A percentile compares a stretch with the other conserved stretches of the same genome.
These are phyloP conservation scores for Crithidia mellificae DNA, from an alignment of 208 protist genomes.

Conservation along the genomic window DNA sequence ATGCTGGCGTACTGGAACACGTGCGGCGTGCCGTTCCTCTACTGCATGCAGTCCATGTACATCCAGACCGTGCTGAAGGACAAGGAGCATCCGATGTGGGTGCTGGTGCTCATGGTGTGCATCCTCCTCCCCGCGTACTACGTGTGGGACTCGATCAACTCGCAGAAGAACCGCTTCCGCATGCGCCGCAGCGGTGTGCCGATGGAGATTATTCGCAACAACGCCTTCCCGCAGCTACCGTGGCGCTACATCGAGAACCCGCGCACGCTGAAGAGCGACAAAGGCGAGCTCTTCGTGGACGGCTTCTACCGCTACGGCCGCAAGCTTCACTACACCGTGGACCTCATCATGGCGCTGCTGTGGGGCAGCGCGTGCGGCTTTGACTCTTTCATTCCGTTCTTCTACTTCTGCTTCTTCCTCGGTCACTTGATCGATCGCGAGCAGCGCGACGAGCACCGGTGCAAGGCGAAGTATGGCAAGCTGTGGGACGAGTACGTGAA, in stretches of 20 bases:
- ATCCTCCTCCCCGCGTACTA: slow-evolving; percentile 87
- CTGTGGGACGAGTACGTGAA: slow-evolving; percentile 95
- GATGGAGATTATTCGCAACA: slow-evolving; percentile 64
- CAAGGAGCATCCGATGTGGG: slow-evolving; percentile 51
- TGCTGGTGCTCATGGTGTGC: slow-evolving; percentile 74
- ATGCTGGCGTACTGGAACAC: slow-evolving; percentile 97
- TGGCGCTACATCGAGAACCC: slow-evolving; percentile 92
- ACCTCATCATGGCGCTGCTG: slow-evolving; percentile 91
- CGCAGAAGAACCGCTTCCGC: slow-evolving; percentile 95
- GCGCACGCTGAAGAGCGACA: slow-evolving; percentile 80
- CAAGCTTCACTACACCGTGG: slow-evolving; percentile 95
- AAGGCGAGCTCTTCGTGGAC: slow-evolving; percentile 90
- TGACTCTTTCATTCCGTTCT: slow-evolving; percentile 92
- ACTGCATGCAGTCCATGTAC: slow-evolving; percentile 92
- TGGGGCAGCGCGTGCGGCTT: slow-evolving; percentile 93
- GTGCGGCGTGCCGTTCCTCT: slow-evolving; percentile 94
- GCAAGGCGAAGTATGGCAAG: slow-evolving; percentile 91
- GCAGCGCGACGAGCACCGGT: slow-evolving; percentile 86
- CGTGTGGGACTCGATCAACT: slow-evolving; percentile 94
- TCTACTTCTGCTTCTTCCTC: slow-evolving; percentile 95
- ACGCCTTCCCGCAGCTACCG: slow-evolving; percentile 93
- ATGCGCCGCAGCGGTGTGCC: slow-evolving; percentile 82
- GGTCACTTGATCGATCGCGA: slow-evolving; percentile 89
- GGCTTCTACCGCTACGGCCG: slow-evolving; percentile 93
- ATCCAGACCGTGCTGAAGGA: slow-evolving; percentile 82